Evolutionary conservation across 768 basidiomycete species (phyloP), one percentile per base, ranked within the genome.

Genomic region (Lactarius evosmus): DNA sequence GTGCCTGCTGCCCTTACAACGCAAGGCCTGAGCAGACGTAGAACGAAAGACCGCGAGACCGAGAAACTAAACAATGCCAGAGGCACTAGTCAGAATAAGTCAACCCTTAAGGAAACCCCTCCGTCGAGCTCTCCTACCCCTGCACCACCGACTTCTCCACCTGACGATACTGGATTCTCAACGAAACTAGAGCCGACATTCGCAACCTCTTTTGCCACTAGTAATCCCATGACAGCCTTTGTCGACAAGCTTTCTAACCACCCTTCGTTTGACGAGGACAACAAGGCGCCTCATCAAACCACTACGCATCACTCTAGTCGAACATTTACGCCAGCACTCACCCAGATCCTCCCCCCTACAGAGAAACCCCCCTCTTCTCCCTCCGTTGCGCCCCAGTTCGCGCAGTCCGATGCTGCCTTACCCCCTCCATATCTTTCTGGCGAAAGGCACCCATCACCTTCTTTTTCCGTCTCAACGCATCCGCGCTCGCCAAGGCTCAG

Each of bases 191-290:
- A 55, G 27, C 56, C 62, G 5, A 69, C 29, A 52, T 53, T 25
- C 61, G 52, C 9, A 56, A 50, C 79, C 69, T 76, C 80, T n/a
- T 82, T 83, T 60, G 77, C 83, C 12, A 81, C 81, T 11, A 79
- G 76, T n/a, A 81, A 82, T 22, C 79, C 81, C 52, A 72, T 82
- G 61, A 78, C 78, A 16, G 79, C 80, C 56, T 81, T 82, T 38
- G 74, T 75, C 34, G 75, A 74, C 22, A 67, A 67, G 38, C 70
- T 70, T 22, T 69, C 71, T 14, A 70, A 72, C 25, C 38, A 30
- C 17, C n/a, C 44, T 2, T 41, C 53, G 7, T 44, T 32, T 41
- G 55, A 61, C 17, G 55, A 44, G 38, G 63, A 61, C 25, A 51
- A 17, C 38, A 60, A 61, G 46, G 49, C 61, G 56, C 17, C 34